Conservation (phyloP, 331 rosid species). For the Phaseolus coccineus region DNA sequence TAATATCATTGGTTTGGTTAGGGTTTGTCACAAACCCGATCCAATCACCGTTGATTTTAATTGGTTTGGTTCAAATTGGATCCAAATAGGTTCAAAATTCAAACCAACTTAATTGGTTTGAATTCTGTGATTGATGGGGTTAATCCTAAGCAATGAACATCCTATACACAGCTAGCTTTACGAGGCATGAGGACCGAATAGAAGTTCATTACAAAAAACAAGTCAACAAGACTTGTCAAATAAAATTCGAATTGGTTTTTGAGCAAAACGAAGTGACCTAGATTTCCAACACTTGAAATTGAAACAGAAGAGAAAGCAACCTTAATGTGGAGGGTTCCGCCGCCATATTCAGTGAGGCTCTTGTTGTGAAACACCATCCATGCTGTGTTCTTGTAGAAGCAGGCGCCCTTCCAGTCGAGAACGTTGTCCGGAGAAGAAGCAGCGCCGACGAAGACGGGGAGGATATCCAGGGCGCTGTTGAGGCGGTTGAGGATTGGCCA, state of each 20-base stretch:
- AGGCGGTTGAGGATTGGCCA: conserved; percentile 87
- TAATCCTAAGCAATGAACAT: too few relatives aligned
- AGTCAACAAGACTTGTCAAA: background rate
- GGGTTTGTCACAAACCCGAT: too few relatives aligned
- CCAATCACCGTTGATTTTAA: too few relatives aligned
- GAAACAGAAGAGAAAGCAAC: background rate
- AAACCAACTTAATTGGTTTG: too few relatives aligned
- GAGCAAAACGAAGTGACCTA: background rate
- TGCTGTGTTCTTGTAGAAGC: conserved; percentile 76
- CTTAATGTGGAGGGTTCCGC: conserved; percentile 87
- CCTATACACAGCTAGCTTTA: too few relatives aligned
- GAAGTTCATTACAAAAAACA: conserved; percentile 12
- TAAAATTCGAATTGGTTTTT: background rate
- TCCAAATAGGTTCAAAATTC: too few relatives aligned
- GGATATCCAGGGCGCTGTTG: conserved; percentile 76
- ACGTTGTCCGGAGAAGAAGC: conserved; percentile 50
- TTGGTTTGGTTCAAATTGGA: too few relatives aligned
- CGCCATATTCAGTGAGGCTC: conserved; percentile 42
- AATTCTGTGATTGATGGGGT: too few relatives aligned
- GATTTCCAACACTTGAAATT: background rate
- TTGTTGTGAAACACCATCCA: conserved; percentile 87
- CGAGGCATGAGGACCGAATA: background rate
- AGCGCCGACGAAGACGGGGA: conserved; percentile 78
- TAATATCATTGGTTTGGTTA: too few relatives aligned
- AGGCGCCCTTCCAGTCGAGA: conserved; percentile 75